phyloP scores from a whole-genome alignment of 331 rosid species.

The Phaseolus coccineus region DNA sequence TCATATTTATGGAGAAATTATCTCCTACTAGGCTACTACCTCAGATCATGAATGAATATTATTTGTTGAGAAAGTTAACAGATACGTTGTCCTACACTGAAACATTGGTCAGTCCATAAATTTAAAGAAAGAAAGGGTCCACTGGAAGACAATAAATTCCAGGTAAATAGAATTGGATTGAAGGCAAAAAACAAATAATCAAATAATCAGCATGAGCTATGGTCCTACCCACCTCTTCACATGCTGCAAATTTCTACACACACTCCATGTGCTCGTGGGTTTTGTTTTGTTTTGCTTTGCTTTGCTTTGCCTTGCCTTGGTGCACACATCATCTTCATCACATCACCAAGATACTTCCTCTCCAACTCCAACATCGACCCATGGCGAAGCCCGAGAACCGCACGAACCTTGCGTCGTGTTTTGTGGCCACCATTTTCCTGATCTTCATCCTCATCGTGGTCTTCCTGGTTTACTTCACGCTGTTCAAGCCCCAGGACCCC shows the following conservation, averaged over 20 bases:
- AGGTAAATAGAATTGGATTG: neutral
- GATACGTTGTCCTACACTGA: neutral
- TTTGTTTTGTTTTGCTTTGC: no score
- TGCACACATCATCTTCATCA: neutral
- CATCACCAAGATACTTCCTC: neutral
- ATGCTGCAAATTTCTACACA: neutral
- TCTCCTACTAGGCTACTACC: no score
- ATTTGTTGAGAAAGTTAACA: no score
- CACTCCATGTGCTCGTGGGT: neutral
- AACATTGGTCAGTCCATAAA: neutral
- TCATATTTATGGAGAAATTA: no score
- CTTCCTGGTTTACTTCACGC: conserved; percentile 74
- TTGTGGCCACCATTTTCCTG: conserved; percentile 81
- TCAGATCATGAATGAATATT: no score
- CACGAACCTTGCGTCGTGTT: conserved; percentile 87
- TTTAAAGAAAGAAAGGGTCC: neutral
- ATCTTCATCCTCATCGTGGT: conserved; percentile 62
- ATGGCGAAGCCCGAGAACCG: conserved; percentile 64
- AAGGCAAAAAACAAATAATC: neutral
- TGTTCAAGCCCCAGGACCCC: conserved; percentile 83
- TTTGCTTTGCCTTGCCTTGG: neutral
- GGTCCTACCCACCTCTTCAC: conserved; percentile 10
- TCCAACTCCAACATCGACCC: no score
- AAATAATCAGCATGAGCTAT: neutral
- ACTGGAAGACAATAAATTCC: neutral